Percentiles rank a stretch among this genome's conserved stretches.
phyloP scores from a whole-genome alignment of 192 early-diverging fungal species.

The Backusella tarrabulga region DNA sequence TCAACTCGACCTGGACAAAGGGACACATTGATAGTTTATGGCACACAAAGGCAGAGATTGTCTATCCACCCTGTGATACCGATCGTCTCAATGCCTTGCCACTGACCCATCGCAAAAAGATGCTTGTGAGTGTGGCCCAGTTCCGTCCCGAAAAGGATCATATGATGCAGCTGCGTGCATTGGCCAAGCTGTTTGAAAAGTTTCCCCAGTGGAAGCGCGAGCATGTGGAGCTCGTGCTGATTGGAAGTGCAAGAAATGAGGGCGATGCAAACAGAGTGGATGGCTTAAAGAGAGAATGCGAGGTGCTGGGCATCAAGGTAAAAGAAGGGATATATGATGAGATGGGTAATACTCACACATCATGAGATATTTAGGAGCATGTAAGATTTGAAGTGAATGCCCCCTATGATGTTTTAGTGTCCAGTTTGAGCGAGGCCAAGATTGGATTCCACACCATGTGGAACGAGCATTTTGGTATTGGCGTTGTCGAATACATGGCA shows the following conservation, averaged over 20 bases:
- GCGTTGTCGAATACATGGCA: conserved; percentile 97
- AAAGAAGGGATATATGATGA: background rate
- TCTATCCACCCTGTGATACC: conserved; percentile 97
- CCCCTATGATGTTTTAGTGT: conserved; percentile 62
- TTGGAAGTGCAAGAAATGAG: conserved; percentile 85
- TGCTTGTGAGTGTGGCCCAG: conserved; percentile 90
- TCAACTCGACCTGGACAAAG: conserved; percentile 97
- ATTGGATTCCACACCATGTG: conserved; percentile 96
- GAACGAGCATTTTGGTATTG: conserved; percentile 99
- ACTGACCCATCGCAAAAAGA: conserved; percentile 49
- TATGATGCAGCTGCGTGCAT: conserved; percentile 72
- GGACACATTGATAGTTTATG: conserved; percentile 88
- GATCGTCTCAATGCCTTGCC: conserved; percentile 54
- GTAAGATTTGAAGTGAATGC: conserved; percentile 85
- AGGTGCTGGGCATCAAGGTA: conserved; percentile 58
- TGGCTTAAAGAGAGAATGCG: conserved; percentile 47
- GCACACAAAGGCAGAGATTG: conserved; percentile 62
- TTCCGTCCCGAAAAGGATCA: conserved; percentile 97
- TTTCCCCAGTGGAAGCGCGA: conserved; percentile 52
- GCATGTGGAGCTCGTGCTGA: conserved; percentile 64
- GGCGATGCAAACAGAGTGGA: conserved; percentile 72
- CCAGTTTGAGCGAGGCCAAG: conserved; percentile 57
- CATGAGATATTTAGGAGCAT: conserved; percentile 45
- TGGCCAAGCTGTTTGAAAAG: conserved; percentile 58
- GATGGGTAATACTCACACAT: background rate